These are phyloP conservation scores for Camelina hispida DNA, from an alignment of 345 rosid genomes.

Conservation along the genomic window DNA sequence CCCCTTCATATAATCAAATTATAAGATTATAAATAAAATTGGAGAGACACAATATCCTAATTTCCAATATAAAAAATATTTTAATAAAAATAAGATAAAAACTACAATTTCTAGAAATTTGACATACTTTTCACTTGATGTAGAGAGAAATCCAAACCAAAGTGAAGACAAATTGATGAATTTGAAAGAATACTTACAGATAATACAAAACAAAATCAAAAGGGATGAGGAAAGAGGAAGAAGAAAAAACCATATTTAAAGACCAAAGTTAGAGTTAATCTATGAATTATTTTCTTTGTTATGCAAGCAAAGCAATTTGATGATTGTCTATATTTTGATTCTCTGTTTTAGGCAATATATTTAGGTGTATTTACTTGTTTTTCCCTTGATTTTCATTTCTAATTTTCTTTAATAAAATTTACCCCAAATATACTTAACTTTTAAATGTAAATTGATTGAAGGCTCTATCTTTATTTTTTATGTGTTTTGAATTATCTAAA, in stretches of 20 bases:
- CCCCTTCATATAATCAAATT: not conserved
- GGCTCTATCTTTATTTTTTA: not conserved
- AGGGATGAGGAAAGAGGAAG: not conserved
- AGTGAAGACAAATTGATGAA: not conserved
- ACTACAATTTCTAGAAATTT: not conserved
- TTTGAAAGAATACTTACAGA: not conserved
- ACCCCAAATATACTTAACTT: not conserved
- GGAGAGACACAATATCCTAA: not conserved
- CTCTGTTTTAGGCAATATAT: not conserved
- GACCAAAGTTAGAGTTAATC: not conserved
- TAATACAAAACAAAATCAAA: not conserved
- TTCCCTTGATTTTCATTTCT: not conserved
- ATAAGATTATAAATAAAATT: too few relatives aligned
- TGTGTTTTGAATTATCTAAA: too few relatives aligned
- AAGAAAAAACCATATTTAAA: conserved; percentile 15
- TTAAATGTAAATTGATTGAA: not conserved
- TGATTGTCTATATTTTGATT: not conserved
- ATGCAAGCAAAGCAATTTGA: not conserved
- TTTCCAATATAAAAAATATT: not conserved
- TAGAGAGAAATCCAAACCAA: not conserved
- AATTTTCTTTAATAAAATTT: conserved; percentile 2
- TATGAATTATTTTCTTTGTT: not conserved
- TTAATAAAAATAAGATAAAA: not conserved
- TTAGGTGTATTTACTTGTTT: conserved; percentile 1
- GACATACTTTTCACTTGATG: not conserved